Evolutionary conservation across 108 stramenopile genomes (phyloP).

Genomic region (Phaeodactylum tricornutum): DNA sequence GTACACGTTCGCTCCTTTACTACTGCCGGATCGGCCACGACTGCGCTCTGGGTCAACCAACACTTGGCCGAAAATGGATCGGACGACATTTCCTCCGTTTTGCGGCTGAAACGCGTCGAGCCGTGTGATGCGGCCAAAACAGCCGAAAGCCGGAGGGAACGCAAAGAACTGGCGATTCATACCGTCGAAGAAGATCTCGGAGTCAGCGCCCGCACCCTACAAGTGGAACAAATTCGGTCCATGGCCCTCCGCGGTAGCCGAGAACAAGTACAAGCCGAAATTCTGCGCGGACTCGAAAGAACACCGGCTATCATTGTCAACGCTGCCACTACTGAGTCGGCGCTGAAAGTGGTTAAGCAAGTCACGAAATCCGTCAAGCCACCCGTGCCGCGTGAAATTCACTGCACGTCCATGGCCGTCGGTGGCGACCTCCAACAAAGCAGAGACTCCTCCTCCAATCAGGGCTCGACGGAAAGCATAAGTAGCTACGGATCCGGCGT

Average conservation of each 20-base stretch:
- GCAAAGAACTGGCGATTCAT: constrained; percentile 55
- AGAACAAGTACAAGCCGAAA: no score
- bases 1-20: constrained; percentile 70
- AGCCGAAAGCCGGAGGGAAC: constrained; percentile 57
- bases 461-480: no score
- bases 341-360: no score
- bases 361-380: no score
- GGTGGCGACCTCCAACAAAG: no score
- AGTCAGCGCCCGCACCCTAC: constrained; percentile 31
- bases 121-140: constrained; percentile 66
- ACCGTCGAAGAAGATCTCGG: constrained; percentile 73
- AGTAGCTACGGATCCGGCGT: no score
- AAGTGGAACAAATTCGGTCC: constrained; percentile 40
- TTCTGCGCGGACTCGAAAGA: no score
- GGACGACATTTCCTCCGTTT: constrained; percentile 48
- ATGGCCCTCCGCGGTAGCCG: constrained; percentile 21
- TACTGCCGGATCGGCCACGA: constrained; percentile 41
- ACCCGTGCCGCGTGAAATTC: no score
- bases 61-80: constrained; percentile 38
- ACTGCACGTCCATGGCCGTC: no score
- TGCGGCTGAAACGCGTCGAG: constrained; percentile 67
- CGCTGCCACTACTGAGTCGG: no score
- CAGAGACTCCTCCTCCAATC: no score
- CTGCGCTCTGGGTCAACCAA: constrained; percentile 81
- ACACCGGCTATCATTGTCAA: no score